Conservation (phyloP, 1,284 basidiomycete species). For the Ustilago sp. region DNA sequence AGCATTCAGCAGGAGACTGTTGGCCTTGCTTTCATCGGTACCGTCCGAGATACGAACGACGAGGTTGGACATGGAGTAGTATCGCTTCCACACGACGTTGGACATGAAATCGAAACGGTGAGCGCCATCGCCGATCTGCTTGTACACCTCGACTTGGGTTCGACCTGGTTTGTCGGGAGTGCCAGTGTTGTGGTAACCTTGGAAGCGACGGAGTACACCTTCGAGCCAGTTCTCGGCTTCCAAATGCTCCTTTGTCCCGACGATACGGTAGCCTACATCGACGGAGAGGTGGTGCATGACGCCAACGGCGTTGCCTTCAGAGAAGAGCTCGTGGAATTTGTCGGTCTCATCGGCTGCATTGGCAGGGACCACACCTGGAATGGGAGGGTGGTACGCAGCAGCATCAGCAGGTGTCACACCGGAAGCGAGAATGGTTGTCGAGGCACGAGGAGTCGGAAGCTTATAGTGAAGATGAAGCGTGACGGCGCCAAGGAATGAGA, state of each 20-base stretch:
- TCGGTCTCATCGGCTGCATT: constrained; percentile 21
- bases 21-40: constrained; percentile 72
- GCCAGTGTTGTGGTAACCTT: constrained; percentile 69
- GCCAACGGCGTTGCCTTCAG: constrained; percentile 60
- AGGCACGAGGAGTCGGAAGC: constrained; percentile 58
- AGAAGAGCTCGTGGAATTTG: constrained; percentile 53
- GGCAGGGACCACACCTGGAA: constrained; percentile 24
- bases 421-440: constrained; percentile 37
- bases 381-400: constrained; percentile 40
- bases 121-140: constrained; percentile 66
- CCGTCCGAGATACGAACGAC: constrained; percentile 88
- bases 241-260: constrained; percentile 89
- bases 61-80: constrained; percentile 86
- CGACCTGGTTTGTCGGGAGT: constrained; percentile 26
- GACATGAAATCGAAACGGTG: constrained; percentile 67
- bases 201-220: constrained; percentile 74
- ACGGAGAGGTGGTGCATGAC: constrained; percentile 72
- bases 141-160: constrained; percentile 67
- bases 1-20: constrained; percentile 81
- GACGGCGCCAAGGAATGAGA: constrained; percentile 43
- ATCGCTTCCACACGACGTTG: constrained; percentile 87
- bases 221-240: constrained; percentile 86
- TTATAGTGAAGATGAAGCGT: constrained; percentile 62
- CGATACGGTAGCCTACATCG: constrained; percentile 89
- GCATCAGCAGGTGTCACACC: constrained; percentile 43